A percentile compares a stretch with the other conserved stretches of the same genome.
phyloP scores from a whole-genome alignment of 106 monocot species.

The Vanilla planifolia region DNA sequence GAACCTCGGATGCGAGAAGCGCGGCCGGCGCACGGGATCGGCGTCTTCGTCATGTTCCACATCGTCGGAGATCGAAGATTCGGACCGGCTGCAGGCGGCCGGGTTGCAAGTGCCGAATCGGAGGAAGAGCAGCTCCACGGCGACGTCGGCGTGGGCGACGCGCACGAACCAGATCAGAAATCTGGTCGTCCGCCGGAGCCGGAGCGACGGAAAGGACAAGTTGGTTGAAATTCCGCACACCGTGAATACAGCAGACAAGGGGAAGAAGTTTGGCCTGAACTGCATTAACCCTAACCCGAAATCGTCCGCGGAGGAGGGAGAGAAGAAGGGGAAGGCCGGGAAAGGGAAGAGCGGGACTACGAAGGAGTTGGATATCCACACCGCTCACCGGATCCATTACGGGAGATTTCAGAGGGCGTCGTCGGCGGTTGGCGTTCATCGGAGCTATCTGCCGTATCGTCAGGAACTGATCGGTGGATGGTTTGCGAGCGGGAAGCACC shows the following conservation, averaged over 20 bases:
- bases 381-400: conserved; percentile 32
- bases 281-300: neutral
- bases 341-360: neutral
- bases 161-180: conserved; percentile 33
- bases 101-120: conserved; percentile 13
- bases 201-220: conserved; percentile 71
- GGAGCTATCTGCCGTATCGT: conserved; percentile 35
- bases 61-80: conserved; percentile 19
- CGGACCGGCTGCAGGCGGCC: conserved; percentile 16
- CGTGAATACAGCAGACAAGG: neutral
- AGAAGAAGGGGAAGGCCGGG: neutral
- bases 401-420: neutral
- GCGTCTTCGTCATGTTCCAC: conserved; percentile 20
- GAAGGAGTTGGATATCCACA: conserved; percentile 17
- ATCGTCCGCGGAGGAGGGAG: neutral
- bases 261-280: neutral
- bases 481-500: conserved; percentile 10
- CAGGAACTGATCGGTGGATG: conserved; percentile 30
- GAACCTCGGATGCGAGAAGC: conserved; percentile 17
- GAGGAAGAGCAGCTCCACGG: conserved; percentile 45
- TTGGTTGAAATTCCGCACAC: conserved; percentile 36
- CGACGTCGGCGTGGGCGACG: neutral
- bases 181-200: conserved; percentile 44
- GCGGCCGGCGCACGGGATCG: neutral
- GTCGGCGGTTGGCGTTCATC: conserved; percentile 10